A percentile compares a stretch with the other conserved stretches of the same genome.
These are phyloP conservation scores for Plenodomus biglobosus DNA, from an alignment of 2,329 filamentous ascomycete genomes.

Conservation along the genomic window DNA sequence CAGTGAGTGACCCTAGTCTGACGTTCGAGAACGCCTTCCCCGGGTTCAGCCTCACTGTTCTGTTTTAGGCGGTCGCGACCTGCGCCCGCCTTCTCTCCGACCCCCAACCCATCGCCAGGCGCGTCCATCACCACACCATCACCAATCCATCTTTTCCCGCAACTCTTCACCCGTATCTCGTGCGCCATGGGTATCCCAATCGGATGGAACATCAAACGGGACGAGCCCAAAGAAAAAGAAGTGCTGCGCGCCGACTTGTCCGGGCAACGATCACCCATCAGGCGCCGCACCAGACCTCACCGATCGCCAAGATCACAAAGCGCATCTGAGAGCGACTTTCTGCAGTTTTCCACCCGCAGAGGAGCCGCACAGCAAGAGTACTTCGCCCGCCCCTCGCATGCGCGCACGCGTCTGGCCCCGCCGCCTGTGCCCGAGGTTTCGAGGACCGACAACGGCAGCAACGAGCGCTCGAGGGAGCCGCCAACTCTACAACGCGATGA, in stretches of 20 bases:
- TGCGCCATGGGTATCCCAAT: constrained; percentile 55
- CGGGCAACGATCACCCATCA: constrained; percentile 60
- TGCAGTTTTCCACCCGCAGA: constrained; percentile 14
- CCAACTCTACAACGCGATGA: constrained; percentile 18
- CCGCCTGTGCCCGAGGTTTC: constrained; percentile 41
- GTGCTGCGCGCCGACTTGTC: constrained; percentile 55
- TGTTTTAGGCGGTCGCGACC: constrained; percentile 10
- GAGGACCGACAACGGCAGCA: constrained; percentile 19
- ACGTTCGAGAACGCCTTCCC: constrained; percentile 5
- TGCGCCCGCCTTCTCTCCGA: constrained; percentile 19
- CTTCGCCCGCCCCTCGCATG: constrained; percentile 19
- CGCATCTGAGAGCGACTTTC: constrained; percentile 22
- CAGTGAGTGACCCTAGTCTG: background rate
- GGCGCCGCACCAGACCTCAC: constrained; percentile 49
- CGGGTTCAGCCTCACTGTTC: constrained; percentile 26
- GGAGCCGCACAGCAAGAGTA: constrained; percentile 3
- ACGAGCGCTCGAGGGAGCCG: constrained; percentile 15
- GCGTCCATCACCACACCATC: constrained; percentile 18
- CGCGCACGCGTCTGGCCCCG: constrained; percentile 27
- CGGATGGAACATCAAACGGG: constrained; percentile 52
- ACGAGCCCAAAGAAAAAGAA: constrained; percentile 48
- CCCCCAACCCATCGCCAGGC: constrained; percentile 5
- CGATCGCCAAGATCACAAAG: constrained; percentile 23
- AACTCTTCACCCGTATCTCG: constrained; percentile 16
- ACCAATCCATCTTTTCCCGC: constrained; percentile 6